Percentiles rank a stretch among this genome's conserved stretches.
Conservation (phyloP, 108 stramenopile genomes). For the Cyclotella cryptica region DNA sequence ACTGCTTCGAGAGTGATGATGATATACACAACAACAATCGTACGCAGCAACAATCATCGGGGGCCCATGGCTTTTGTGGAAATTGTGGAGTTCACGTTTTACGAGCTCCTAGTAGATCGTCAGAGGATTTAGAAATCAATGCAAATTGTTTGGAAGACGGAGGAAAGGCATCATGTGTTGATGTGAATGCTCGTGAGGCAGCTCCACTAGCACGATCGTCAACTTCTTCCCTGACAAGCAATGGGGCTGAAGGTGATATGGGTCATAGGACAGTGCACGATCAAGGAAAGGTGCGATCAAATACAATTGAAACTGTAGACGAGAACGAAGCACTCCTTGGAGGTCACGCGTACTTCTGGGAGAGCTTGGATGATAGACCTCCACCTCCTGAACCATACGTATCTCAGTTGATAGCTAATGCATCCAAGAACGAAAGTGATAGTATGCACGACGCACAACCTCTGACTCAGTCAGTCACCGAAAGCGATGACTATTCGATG, state of each 20-base stretch:
- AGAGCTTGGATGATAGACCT: constrained; percentile 26
- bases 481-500: constrained; percentile 48
- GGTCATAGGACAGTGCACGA: background rate
- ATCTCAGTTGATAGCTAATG: constrained; percentile 10
- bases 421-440: constrained; percentile 11
- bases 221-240: constrained; percentile 17
- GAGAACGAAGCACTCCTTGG: constrained; percentile 37
- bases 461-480: constrained; percentile 30
- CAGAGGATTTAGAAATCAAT: constrained; percentile 66
- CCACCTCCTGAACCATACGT: constrained; percentile 30
- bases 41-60: constrained; percentile 33
- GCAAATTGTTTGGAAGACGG: constrained; percentile 64
- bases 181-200: background rate
- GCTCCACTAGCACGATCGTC: background rate
- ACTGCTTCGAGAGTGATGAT: constrained; percentile 26
- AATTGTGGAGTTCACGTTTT: constrained; percentile 81
- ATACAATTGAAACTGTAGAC: constrained; percentile 27
- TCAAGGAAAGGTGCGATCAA: background rate
- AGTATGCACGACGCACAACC: background rate
- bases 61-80: constrained; percentile 78
- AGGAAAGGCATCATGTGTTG: background rate
- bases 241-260: background rate
- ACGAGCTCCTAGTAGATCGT: constrained; percentile 60
- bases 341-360: constrained; percentile 17
- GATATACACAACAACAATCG: constrained; percentile 6